Base-by-base conservation (phyloP, 1,284 basidiomycete species). In the Ustilago bromivora region DNA sequence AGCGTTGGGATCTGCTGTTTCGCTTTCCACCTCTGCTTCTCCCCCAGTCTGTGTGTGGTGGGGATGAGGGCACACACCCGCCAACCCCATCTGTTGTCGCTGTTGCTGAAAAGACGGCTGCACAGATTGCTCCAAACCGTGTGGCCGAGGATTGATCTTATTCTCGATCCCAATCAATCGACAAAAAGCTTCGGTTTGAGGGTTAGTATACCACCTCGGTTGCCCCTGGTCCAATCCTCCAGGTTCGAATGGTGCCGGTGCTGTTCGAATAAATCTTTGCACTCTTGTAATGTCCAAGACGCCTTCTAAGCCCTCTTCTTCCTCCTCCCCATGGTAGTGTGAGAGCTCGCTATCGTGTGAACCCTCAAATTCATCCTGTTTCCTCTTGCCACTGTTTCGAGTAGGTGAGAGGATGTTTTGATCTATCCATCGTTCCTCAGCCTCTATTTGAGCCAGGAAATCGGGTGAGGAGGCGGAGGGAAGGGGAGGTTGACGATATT, bases 181-280 rank as follows among this genome's bases (percentile, higher is more conserved):
- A 80, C 94, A 94, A 78, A 98, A 92, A 1, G 94, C 92, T 63
- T 91, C 91, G 0, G 96, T 99, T 84, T 98, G 96, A 10, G 94
- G 93, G 82, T 97, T 98, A 6, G 92, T 91, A 86, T 94, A 96
- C 88, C 91, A 92, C 7, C 90, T 89, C 5, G 91, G 79, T 4
- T 61, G 82, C 19, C 77, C 75, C 6, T 60, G 60, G 66, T 73
- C 15, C 49, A 85, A 78, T 31, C 87, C 87, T 1, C 88, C 88
- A 6, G 87, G 85, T 60, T 88, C 85, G 10, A 84, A 85, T 13
- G 88, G 79, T 2, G 90, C 90, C 4, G 82, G 82, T 13, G 84
- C 84, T 0, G 84, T 85, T 4, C 65, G 66, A 0, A 62, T 71
- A 32, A 85, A 85, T 5, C 58, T 62, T 36, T 85, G 84, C 10